Evolutionary conservation across 495 filamentous ascomycete species (phyloP), one percentile per base, ranked within the genome.

Genomic region (Beverwykella pulmonaria): DNA sequence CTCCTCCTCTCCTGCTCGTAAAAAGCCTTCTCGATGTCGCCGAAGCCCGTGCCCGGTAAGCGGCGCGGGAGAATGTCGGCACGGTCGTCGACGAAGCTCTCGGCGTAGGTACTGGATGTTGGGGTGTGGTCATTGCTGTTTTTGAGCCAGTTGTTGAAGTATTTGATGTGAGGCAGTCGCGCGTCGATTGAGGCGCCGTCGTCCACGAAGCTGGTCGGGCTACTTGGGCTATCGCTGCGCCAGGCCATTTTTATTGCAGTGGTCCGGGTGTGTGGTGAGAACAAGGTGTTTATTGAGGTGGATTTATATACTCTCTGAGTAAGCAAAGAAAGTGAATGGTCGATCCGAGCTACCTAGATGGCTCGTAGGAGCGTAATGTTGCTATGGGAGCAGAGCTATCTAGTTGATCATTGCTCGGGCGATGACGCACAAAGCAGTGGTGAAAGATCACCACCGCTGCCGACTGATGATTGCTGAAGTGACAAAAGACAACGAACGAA

Each of bases 71-170:
- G 34, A n/a, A 63, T 20, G 27, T 64, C 61, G 1, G 36, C 53
- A 23, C 52, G 34, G 25, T 58, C 54, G 20, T 58, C 54, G 19
- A 58, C n/a, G 22, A 58, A 58, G 36, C 54, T 58, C 6, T 1
- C 2, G n/a, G 52, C 23, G 27, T 32, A 32, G n/a, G n/a, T n/a
- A n/a, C n/a, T n/a, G n/a, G n/a, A n/a, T n/a, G n/a, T n/a, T 10
- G 52, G 19, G 52, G 7, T 34, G 25, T 22, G 5, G 47, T 26
- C 32, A 15, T 7, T 1, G 47, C 39, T n/a, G 22, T 22, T 17
- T 1, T 36, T 15, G 59, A 20, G 23, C 57, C 57, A 60, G 22
- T 23, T n/a, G 26, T 23, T 50, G 39, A n/a, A n/a, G 46, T 60
- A 50, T 50, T 34, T 15, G 10, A 17, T 15, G n/a, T 22, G 41